phyloP scores from a whole-genome alignment of 73 alveolate species.

The Symbiodinium pilosum region DNA sequence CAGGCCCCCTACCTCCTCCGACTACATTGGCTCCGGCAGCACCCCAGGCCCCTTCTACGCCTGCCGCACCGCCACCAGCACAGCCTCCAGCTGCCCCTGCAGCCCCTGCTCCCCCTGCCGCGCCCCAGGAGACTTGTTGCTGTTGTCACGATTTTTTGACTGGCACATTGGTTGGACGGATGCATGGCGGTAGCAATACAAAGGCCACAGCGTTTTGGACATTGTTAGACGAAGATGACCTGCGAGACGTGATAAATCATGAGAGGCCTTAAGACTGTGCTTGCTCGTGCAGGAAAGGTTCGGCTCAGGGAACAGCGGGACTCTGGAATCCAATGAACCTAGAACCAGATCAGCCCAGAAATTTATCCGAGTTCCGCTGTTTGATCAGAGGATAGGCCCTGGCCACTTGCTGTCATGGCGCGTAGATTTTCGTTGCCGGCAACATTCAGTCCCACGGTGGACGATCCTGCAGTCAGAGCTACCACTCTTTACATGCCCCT shows the following conservation, averaged over 20 bases:
- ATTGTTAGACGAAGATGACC: no score
- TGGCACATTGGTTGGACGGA: no score
- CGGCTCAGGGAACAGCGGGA: not conserved
- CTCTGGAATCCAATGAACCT: not conserved
- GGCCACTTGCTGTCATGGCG: slow-evolving; percentile 4
- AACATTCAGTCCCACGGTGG: slow-evolving; percentile 17
- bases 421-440: slow-evolving; percentile 27
- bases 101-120: slow-evolving; percentile 25
- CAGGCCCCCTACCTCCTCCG: not conserved
- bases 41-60: not conserved
- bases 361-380: not conserved
- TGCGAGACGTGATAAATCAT: no score
- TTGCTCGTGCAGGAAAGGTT: no score
- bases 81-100: slow-evolving; percentile 19
- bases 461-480: slow-evolving; percentile 73
- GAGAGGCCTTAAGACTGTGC: no score
- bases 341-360: not conserved
- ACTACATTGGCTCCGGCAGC: not conserved
- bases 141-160: no score
- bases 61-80: slow-evolving; percentile 13
- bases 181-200: no score
- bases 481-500: slow-evolving; percentile 56
- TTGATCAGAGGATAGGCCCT: not conserved
- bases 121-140: slow-evolving; percentile 28
- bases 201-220: no score